phyloP scores from a whole-genome alignment of 2,329 filamentous ascomycete genomes.

The Colletotrichum echinochloae region DNA sequence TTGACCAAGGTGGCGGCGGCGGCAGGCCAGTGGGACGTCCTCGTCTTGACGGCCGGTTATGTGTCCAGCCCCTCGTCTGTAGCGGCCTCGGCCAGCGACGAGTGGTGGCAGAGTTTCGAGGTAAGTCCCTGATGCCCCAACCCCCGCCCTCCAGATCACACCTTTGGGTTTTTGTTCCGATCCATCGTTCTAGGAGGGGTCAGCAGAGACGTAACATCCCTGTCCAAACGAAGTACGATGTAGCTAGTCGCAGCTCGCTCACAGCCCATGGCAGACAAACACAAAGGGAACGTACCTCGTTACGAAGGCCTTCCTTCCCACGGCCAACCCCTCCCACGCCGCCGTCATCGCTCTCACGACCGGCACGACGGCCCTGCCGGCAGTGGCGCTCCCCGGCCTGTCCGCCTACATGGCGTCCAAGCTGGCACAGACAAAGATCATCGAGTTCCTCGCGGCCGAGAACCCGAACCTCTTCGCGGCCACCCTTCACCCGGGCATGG shows the following conservation, averaged over 20 bases:
- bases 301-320: constrained; percentile 60
- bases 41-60: constrained; percentile 40
- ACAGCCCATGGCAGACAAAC: constrained; percentile 53
- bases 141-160: too few species aligned
- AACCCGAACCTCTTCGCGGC: constrained; percentile 44
- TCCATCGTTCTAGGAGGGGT: not conserved
- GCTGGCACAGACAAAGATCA: constrained; percentile 49
- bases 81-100: constrained; percentile 37
- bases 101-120: constrained; percentile 45
- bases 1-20: constrained; percentile 28
- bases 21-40: constrained; percentile 41
- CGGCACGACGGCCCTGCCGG: constrained; percentile 41
- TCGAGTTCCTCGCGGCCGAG: constrained; percentile 45
- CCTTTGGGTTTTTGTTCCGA: too few species aligned
- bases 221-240: not conserved
- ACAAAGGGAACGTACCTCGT: constrained; percentile 61
- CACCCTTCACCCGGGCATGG: constrained; percentile 44
- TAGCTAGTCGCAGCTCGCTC: constrained; percentile 6
- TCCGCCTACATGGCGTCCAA: constrained; percentile 40
- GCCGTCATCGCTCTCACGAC: constrained; percentile 43
- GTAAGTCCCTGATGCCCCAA: constrained; percentile 23
- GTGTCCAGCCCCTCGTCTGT: constrained; percentile 39
- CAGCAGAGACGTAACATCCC: too few species aligned
- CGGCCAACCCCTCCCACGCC: constrained; percentile 37
- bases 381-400: constrained; percentile 39